A percentile compares a stretch with the other conserved stretches of the same genome.
These are phyloP conservation scores for Arthroderma sp. DNA, from an alignment of 2,329 filamentous ascomycete species.

Conservation along the genomic window DNA sequence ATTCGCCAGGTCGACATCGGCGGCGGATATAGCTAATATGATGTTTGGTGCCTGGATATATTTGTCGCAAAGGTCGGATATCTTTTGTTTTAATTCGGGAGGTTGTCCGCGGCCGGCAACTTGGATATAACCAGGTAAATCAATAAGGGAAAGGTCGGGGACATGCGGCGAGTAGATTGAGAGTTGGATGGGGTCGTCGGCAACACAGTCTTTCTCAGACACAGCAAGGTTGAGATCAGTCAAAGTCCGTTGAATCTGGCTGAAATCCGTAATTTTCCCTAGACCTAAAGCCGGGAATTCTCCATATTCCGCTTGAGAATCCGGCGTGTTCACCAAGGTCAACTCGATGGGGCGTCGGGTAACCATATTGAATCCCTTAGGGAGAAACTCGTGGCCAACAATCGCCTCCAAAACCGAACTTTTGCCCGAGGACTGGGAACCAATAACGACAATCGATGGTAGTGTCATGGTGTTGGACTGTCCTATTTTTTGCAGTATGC, in stretches of 20 bases:
- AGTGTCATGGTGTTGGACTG: constrained; percentile 80
- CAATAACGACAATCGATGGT: constrained; percentile 97
- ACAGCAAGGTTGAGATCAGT: constrained; percentile 93
- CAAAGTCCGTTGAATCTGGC: constrained; percentile 71
- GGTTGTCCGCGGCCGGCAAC: constrained; percentile 87
- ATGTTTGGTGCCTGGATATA: constrained; percentile 95
- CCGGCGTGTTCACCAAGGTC: constrained; percentile 87
- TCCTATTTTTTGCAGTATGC: constrained; percentile 78
- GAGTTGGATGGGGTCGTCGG: constrained; percentile 90
- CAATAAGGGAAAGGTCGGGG: constrained; percentile 87
- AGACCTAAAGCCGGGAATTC: constrained; percentile 89
- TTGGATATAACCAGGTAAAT: constrained; percentile 94
- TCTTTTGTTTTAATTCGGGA: constrained; percentile 83
- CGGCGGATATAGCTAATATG: constrained; percentile 91
- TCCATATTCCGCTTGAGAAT: constrained; percentile 76
- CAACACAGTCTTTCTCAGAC: constrained; percentile 79
- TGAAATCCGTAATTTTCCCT: constrained; percentile 82
- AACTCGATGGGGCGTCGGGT: constrained; percentile 90
- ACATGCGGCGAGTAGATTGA: constrained; percentile 92
- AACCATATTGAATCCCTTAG: constrained; percentile 98
- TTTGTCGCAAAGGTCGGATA: constrained; percentile 90
- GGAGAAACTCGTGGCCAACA: constrained; percentile 92
- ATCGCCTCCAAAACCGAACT: constrained; percentile 95
- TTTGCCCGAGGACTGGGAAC: constrained; percentile 95
- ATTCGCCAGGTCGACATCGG: constrained; percentile 93